Conservation (phyloP, 1,139 yeast genomes). For the Sugiyamaella sp. region DNA sequence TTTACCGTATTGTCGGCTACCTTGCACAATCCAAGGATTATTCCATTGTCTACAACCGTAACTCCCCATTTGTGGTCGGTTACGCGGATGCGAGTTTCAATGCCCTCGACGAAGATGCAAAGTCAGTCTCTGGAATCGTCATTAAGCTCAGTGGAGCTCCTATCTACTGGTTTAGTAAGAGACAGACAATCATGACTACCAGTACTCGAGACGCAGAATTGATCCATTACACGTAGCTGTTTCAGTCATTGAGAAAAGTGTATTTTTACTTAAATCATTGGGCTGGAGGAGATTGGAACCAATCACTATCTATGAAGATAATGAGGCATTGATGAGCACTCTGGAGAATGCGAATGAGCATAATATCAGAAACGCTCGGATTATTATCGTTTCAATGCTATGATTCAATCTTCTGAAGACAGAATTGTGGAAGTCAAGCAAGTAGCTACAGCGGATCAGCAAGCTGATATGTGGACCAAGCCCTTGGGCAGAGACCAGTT, state of each 20-base stretch:
- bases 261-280: not conserved
- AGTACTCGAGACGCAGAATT: constrained; percentile 13
- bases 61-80: not conserved
- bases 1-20: constrained; percentile 9
- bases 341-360: constrained; percentile 6
- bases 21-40: constrained; percentile 1
- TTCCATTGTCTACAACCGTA: not conserved
- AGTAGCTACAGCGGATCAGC: not conserved
- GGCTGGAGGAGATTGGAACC: not conserved
- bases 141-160: constrained; percentile 12
- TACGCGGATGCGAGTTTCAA: constrained; percentile 15
- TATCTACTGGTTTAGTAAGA: constrained; percentile 12
- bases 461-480: constrained; percentile 14
- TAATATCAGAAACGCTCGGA: not conserved
- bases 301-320: constrained; percentile 10
- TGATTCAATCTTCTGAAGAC: not conserved
- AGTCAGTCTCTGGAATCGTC: constrained; percentile 11
- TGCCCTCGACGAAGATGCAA: constrained; percentile 2
- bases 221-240: constrained; percentile 5
- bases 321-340: constrained; percentile 2
- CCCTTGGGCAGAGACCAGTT: constrained; percentile 3
- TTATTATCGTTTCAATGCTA: not conserved
- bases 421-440: not conserved
- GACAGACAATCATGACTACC: constrained; percentile 10
- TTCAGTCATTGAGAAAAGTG: not conserved